Conservation (phyloP, 2,329 filamentous ascomycete genomes). For the Fusarium solani-melongenae region DNA sequence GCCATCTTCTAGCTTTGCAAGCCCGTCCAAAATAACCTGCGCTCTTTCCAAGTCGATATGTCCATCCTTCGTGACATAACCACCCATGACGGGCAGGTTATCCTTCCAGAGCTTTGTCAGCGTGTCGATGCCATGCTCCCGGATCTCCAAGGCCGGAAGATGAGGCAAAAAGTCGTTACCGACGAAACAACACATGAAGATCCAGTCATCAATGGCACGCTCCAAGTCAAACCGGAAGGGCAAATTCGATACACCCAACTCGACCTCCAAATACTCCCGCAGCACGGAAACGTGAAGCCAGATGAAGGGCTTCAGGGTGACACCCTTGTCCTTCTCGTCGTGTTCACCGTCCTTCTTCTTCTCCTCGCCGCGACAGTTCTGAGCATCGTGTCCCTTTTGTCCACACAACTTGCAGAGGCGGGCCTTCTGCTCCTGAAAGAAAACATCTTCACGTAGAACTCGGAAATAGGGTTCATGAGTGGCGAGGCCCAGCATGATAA, state of each 20-base stretch:
- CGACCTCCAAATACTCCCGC: constrained; percentile 91
- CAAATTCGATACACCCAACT: constrained; percentile 84
- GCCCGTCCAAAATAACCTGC: constrained; percentile 86
- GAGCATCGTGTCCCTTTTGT: constrained; percentile 90
- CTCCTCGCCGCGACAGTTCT: constrained; percentile 82
- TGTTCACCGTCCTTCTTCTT: constrained; percentile 84
- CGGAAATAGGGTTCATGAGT: constrained; percentile 98
- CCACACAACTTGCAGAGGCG: constrained; percentile 89
- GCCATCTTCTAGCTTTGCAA: constrained; percentile 91
- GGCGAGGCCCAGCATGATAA: constrained; percentile 97
- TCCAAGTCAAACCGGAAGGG: constrained; percentile 94
- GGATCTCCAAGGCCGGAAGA: constrained; percentile 95
- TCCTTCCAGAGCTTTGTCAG: constrained; percentile 97
- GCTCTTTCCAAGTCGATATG: constrained; percentile 88
- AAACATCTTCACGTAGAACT: constrained; percentile 96
- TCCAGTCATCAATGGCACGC: constrained; percentile 95
- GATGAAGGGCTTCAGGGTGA: constrained; percentile 89
- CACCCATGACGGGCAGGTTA: constrained; percentile 89
- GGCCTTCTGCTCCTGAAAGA: constrained; percentile 86
- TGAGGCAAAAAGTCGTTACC: constrained; percentile 98
- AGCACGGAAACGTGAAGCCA: constrained; percentile 96
- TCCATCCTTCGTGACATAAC: constrained; percentile 95
- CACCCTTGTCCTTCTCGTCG: constrained; percentile 80
- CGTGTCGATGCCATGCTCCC: constrained; percentile 96
- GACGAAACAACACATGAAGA: constrained; percentile 99